Base-by-base conservation (phyloP, 2,329 filamentous ascomycete genomes). In the Apiospora aurea region DNA sequence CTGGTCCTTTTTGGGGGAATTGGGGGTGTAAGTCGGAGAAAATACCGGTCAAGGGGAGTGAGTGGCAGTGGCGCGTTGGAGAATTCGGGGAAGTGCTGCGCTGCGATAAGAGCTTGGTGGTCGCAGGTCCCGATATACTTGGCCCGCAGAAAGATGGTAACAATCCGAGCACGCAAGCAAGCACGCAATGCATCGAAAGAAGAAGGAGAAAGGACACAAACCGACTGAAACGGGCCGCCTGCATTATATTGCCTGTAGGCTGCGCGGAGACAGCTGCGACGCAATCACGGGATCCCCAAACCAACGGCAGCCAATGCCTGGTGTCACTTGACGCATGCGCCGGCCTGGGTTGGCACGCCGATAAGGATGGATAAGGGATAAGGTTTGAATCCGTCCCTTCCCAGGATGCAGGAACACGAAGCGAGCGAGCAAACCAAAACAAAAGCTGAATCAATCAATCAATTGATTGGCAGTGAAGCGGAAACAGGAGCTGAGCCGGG, bases 121-220 rank as follows among this genome's bases (percentile, higher is more conserved):
- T 47, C 8, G 46, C 4, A 18, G 34, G 26, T 34, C 10, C 51
- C 51, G 18, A 34, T 57, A 7, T 57, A 34, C 16, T 57, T 34
- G 51, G 51, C 24, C 51, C 51, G 51, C 51, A 57, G 26, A 38
- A 57, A 16, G 51, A 18, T 57, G 51, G 53, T 61, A 34, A 29
- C 57, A 41, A 64, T 64, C 57, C 34, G 41, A 64, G 46, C 57
- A 64, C 53, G 53, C 26, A 61, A 64, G n/a, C 49, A 49, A 49
- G 57, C 57, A 64, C 53, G 53, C 26, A 61, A 64, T 41, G 21
- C 34, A 24, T 38, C 57, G 18, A 64, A 64, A 64, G 57, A 41
- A 64, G 57, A 41, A 64, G 57, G 57, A 64, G 8, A 64, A 13
- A 18, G 29, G 29, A 64, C 2, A 24, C 18, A 64, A 41, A 14